phyloP scores from a whole-genome alignment of 2,329 filamentous ascomycete genomes.

The Claviceps purpurea region DNA sequence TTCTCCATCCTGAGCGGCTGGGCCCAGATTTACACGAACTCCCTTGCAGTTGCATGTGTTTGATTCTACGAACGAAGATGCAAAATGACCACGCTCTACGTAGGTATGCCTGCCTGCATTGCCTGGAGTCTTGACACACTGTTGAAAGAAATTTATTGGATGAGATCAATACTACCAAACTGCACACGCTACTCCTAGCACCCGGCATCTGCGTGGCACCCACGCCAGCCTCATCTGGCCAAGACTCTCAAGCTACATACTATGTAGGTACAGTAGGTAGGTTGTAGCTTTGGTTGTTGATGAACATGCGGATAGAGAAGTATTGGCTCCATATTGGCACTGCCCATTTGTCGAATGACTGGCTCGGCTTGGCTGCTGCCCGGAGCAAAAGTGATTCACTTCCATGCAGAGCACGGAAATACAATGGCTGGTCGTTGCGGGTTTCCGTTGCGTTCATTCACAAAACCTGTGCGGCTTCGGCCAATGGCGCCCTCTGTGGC shows the following conservation, averaged over 20 bases:
- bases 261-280: no score
- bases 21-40: neutral
- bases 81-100: no score
- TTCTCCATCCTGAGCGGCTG: neutral
- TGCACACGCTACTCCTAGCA: neutral
- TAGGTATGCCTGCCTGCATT: no score
- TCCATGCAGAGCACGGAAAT: neutral
- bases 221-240: neutral
- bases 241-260: neutral
- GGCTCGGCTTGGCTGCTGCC: neutral
- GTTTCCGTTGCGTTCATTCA: neutral
- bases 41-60: neutral
- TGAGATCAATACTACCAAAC: no score
- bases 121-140: no score
- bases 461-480: no score
- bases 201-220: neutral
- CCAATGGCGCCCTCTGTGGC: no score
- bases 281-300: no score
- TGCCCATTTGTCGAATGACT: neutral
- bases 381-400: neutral
- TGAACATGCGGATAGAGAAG: no score
- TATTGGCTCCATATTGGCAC: neutral
- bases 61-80: neutral
- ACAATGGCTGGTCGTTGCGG: neutral
- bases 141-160: no score